Percentiles rank a stretch among this genome's conserved stretches.
phyloP scores from a whole-genome alignment of 768 basidiomycete genomes.

The Pholiota microspora region DNA sequence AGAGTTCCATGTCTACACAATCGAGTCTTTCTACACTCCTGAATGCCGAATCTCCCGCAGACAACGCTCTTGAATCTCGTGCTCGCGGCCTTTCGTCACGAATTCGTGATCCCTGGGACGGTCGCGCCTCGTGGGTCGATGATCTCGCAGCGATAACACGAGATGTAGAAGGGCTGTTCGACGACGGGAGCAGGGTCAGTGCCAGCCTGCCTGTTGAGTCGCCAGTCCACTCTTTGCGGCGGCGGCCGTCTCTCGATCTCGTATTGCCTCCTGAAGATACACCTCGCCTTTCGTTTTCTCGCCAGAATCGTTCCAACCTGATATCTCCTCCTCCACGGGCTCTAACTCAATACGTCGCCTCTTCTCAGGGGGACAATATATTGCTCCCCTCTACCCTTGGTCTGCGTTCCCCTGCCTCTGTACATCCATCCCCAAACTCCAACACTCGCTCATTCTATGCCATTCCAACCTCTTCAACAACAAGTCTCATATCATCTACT shows the following conservation, averaged over 20 bases:
- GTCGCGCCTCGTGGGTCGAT: constrained; percentile 60
- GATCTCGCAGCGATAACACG: constrained; percentile 65
- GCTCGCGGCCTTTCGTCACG: constrained; percentile 52
- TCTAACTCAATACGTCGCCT: constrained; percentile 70
- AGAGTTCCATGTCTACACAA: constrained; percentile 73
- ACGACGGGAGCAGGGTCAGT: constrained; percentile 24
- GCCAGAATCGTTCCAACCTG: constrained; percentile 50
- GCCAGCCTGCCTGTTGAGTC: constrained; percentile 23
- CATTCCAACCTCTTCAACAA: constrained; percentile 22
- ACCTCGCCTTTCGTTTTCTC: constrained; percentile 50
- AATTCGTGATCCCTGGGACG: constrained; percentile 42
- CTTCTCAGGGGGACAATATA: constrained; percentile 48
- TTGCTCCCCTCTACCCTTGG: constrained; percentile 72
- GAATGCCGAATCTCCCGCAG: constrained; percentile 42
- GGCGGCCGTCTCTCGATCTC: constrained; percentile 44
- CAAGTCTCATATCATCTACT: constrained; percentile 29
- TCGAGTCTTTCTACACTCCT: constrained; percentile 48
- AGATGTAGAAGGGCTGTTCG: constrained; percentile 61
- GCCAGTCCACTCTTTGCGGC: constrained; percentile 24
- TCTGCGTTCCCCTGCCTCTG: constrained; percentile 40
- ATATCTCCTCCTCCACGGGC: constrained; percentile 72
- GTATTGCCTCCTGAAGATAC: background rate
- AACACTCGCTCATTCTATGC: constrained; percentile 17
- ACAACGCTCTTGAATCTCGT: constrained; percentile 46
- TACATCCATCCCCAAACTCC: constrained; percentile 22